Percentiles rank a stretch among this genome's conserved stretches.
Evolutionary conservation across 768 basidiomycete genomes (phyloP).

Genomic region (Dentipellis fragilis): DNA sequence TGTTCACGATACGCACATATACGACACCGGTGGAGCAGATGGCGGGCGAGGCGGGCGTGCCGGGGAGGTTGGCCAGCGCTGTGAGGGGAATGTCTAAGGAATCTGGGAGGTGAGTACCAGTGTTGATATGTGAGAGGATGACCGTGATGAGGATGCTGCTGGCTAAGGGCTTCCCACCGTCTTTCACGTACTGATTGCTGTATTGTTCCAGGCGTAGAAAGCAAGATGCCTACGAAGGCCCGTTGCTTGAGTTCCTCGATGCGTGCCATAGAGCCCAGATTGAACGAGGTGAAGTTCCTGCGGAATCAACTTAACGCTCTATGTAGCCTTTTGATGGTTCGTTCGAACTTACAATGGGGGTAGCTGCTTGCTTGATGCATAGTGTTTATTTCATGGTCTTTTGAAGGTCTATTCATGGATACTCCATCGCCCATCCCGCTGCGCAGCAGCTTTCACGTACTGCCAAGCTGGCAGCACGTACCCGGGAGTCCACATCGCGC

Average conservation of each 20-base stretch:
- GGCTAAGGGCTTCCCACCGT: not conserved
- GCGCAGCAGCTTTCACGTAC: too few species aligned
- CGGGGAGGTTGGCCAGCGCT: slow-evolving; percentile 49
- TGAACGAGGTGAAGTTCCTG: slow-evolving; percentile 18
- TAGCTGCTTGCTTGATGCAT: not conserved
- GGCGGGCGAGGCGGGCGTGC: slow-evolving; percentile 39
- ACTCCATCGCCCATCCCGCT: too few species aligned
- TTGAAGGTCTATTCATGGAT: too few species aligned
- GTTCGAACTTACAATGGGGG: not conserved
- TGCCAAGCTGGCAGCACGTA: too few species aligned
- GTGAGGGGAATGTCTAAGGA: slow-evolving; percentile 51
- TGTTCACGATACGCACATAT: slow-evolving; percentile 62
- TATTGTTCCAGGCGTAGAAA: slow-evolving; percentile 25
- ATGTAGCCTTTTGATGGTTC: not conserved
- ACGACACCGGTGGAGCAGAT: slow-evolving; percentile 41
- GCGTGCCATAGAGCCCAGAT: slow-evolving; percentile 24
- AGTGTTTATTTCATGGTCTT: not conserved
- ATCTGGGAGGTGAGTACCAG: slow-evolving; percentile 39
- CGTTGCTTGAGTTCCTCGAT: slow-evolving; percentile 28
- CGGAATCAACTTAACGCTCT: not conserved
- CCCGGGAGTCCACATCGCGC: too few species aligned
- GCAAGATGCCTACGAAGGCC: slow-evolving; percentile 21
- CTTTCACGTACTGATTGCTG: slow-evolving; percentile 21
- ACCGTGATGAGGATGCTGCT: not conserved
- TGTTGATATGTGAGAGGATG: slow-evolving; percentile 9